Evolutionary conservation across 2,329 filamentous ascomycete genomes (phyloP), one percentile per base, ranked within the genome.

Genomic region (Trichoderma sp.): DNA sequence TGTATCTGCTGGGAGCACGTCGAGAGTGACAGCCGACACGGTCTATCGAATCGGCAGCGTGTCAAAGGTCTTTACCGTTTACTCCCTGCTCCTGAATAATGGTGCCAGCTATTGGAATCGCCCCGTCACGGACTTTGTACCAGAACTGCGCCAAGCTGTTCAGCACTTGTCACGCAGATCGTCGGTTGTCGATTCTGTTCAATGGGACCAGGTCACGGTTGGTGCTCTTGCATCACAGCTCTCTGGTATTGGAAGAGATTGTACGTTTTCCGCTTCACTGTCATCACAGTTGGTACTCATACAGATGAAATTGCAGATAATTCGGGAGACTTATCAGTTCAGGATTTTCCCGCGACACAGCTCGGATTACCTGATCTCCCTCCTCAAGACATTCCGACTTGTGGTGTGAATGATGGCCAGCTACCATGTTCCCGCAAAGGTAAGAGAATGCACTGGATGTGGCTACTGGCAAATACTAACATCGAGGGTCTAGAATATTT

Each of bases 11-110:
- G 69, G 70, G 4, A 70, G 69, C 19, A 63, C 61, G 5, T 37
- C 39, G 2, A 56, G 39, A 9, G 59, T 70, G 32, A 63, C 54
- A 5, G 50, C 34, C 0, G 68, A 70, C 35, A 76, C 75, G 3
- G 64, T 75, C 9, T 73, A 69, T 59, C 73, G 74, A n/a, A 70
- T 76, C 5, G 74, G 75, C 1, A 76, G 74, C 56, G 68, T 76
- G 5, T 72, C 74, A 9, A 77, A 76, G 63, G 54, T 76, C 4
- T 68, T 73, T n/a, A 76, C 74, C 2, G 70, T 73, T 17, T 76
- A 76, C 59, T 64, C 72, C 1, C 63, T 75, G 10, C 67, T 77
- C 34, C 61, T 70, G 2, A 68, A 71, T 9, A 70, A 70, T 5
- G 74, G 74, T 0, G 61, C 71, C 17, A 53, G 54, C 2, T 68